Evolutionary conservation across 108 stramenopile genomes (phyloP), one percentile per base, ranked within the genome.

Genomic region (Nitzschia palea): DNA sequence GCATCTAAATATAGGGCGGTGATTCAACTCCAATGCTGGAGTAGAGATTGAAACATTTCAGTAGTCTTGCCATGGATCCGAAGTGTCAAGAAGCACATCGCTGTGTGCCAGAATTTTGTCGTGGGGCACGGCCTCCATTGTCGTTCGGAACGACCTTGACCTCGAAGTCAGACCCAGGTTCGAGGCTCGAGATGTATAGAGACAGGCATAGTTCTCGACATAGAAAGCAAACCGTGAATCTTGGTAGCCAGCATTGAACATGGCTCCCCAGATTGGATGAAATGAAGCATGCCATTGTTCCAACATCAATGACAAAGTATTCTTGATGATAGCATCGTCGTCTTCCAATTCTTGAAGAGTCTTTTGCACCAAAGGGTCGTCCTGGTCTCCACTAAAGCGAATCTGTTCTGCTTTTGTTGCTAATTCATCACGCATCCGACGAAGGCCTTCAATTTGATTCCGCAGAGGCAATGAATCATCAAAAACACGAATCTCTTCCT

Each of bases 191-290:
- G 85, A 81, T 15, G 95, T 98, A 79, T 98, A 98, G 4, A 97
- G 62, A 60, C 97, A 98, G 12, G 97, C 93, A 67, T 98, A 98
- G 78, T 93, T 94, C 57, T 86, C 80, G 27, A 96, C 93, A 75
- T 93, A 93, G 55, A 90, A 94, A 4, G 95, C 93, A 71, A 98
- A 96, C 0, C 96, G 79, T 40, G 94, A 95, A 71, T 94, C 94
- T 82, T 98, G 96, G 73, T 96, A 94, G 22, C 97, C 97, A 30
- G 95, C 88, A 79, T 91, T 80, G 67, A 95, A 96, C 87, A 90
- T 89, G 58, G 84, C 82, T 4, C 93, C 93, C 93, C 93, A 90
- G 29, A 85, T 71, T 29, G 87, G 84, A 77, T 90, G 87, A 60
- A 94, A 90, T 0, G 86, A 67, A 20, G 79, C 55, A 60, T 90